Evolutionary conservation across 1,284 basidiomycete species (phyloP).

Genomic region (Leccinum fallax): DNA sequence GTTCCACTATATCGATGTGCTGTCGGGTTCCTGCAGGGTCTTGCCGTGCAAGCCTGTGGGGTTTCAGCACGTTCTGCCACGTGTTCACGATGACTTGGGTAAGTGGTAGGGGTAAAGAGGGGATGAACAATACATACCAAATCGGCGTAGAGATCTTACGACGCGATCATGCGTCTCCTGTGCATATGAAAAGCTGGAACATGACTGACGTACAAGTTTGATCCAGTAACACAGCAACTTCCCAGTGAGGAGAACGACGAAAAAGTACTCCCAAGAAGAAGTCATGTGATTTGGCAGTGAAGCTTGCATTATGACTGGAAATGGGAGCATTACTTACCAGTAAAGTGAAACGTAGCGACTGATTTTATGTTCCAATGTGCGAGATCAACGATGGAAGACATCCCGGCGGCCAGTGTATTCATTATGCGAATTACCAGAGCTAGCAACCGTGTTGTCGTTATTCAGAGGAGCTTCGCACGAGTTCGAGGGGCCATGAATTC

Average conservation of each 20-base stretch:
- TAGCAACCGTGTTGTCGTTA: background rate
- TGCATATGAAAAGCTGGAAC: conserved; percentile 13
- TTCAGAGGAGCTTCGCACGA: conserved; percentile 3
- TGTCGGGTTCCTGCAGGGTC: conserved; percentile 19
- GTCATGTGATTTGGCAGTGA: background rate
- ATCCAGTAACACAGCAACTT: background rate
- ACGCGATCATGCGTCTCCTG: conserved; percentile 6
- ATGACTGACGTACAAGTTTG: conserved; percentile 12
- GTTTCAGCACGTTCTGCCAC: conserved; percentile 5
- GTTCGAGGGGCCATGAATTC: background rate
- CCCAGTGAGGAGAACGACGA: background rate
- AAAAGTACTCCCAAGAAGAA: background rate
- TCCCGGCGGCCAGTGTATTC: background rate
- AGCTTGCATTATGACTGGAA: background rate
- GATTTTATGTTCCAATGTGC: conserved; percentile 7
- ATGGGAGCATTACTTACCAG: background rate
- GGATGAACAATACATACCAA: background rate
- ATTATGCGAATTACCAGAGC: background rate
- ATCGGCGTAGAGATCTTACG: background rate
- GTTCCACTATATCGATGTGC: conserved; percentile 17
- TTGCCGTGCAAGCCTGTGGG: conserved; percentile 15
- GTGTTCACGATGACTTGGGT: conserved; percentile 11
- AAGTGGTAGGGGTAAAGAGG: conserved; percentile 10
- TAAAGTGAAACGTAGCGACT: background rate
- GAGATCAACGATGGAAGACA: background rate